These are phyloP conservation scores for Fusarium clavum DNA, from an alignment of 2,329 filamentous ascomycete species.

Conservation along the genomic window DNA sequence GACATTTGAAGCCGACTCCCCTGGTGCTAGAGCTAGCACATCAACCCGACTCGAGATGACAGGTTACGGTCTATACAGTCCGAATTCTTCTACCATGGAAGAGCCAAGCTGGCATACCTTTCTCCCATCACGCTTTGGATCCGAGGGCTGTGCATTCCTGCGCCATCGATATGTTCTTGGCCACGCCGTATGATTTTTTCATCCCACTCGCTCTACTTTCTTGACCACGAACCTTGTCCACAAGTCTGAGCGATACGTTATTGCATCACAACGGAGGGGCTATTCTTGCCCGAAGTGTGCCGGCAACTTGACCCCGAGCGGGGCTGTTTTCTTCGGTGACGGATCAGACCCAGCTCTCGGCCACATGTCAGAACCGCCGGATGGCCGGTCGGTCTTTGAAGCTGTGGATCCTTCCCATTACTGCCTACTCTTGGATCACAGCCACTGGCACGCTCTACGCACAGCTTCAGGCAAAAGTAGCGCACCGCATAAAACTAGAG, in stretches of 20 bases:
- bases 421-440: slow-evolving; percentile 21
- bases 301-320: slow-evolving; percentile 25
- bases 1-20: neutral
- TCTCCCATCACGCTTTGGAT: neutral
- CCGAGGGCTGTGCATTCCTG: neutral
- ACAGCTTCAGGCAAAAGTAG: slow-evolving; percentile 14
- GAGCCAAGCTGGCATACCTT: neutral
- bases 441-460: neutral
- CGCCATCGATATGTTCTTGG: slow-evolving; percentile 3
- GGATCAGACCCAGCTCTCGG: slow-evolving; percentile 32
- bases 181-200: slow-evolving; percentile 23
- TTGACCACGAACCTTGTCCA: slow-evolving; percentile 32
- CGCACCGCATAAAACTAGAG: slow-evolving; percentile 19
- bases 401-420: slow-evolving; percentile 17
- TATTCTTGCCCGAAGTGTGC: slow-evolving; percentile 18
- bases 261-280: slow-evolving; percentile 14
- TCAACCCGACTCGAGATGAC: neutral
- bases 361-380: slow-evolving; percentile 8
- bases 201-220: slow-evolving; percentile 14
- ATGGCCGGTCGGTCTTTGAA: slow-evolving; percentile 16
- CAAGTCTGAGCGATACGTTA: slow-evolving; percentile 1
- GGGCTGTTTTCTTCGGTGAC: slow-evolving; percentile 34
- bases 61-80: neutral
- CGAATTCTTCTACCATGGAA: neutral
- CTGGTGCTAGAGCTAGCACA: neutral